Evolutionary conservation across 2,329 filamentous ascomycete species (phyloP).

Genomic region (Ophiocordyceps camponoti-leonardi): DNA sequence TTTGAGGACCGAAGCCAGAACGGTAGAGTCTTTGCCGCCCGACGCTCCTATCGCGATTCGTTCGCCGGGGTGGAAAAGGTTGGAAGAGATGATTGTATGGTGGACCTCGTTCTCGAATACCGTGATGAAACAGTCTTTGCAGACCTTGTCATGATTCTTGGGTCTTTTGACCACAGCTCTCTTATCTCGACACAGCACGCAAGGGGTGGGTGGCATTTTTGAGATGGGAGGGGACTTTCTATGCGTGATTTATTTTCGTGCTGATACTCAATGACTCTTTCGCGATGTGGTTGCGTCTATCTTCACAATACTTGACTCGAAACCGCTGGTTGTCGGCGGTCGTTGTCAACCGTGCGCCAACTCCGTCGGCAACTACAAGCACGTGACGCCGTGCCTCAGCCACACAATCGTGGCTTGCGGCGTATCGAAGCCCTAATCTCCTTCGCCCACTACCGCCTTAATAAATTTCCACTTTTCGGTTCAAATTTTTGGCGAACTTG

Average conservation of each 20-base stretch:
- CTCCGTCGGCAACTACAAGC: no score
- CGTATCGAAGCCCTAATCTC: constrained; percentile 13
- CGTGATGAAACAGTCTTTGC: constrained; percentile 69
- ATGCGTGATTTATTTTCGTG: no score
- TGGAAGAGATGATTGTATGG: constrained; percentile 68
- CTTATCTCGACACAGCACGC: constrained; percentile 56
- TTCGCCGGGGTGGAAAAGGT: constrained; percentile 73
- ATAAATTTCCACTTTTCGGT: constrained; percentile 8
- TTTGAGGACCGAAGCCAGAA: constrained; percentile 85
- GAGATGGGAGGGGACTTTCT: not conserved
- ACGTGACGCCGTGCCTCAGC: no score
- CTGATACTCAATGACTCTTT: no score
- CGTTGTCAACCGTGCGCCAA: no score
- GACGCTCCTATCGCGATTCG: constrained; percentile 87
- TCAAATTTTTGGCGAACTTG: not conserved
- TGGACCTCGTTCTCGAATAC: constrained; percentile 91
- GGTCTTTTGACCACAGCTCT: constrained; percentile 83
- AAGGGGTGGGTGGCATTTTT: constrained; percentile 62
- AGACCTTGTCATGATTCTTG: constrained; percentile 89
- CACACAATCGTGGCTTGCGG: not conserved
- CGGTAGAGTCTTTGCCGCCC: constrained; percentile 93
- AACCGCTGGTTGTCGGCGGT: no score
- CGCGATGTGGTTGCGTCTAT: no score
- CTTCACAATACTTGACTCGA: no score
- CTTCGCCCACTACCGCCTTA: constrained; percentile 11